Evolutionary conservation across 345 rosid genomes (phyloP).

Genomic region (Trapa bicornis): DNA sequence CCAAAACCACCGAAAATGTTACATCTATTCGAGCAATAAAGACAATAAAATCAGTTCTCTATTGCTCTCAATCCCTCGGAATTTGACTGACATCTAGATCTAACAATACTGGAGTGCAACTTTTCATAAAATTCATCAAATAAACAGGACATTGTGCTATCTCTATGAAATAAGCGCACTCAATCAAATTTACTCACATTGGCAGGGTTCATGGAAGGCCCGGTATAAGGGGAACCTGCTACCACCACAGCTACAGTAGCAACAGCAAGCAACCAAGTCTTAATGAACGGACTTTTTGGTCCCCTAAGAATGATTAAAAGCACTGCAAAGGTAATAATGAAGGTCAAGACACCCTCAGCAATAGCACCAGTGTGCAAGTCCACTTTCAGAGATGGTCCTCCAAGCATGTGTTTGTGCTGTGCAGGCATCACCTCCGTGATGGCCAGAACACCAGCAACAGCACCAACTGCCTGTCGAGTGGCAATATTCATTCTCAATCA

Average conservation of each 20-base stretch:
- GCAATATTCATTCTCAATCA: neutral
- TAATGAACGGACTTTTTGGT: constrained; percentile 39
- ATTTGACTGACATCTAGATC: neutral
- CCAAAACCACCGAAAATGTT: neutral
- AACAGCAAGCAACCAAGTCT: constrained; percentile 54
- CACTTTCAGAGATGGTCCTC: constrained; percentile 54
- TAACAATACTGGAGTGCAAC: neutral
- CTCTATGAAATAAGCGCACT: neutral
- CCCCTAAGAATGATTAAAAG: constrained; percentile 65
- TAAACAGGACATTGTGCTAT: neutral
- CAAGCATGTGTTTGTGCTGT: constrained; percentile 59
- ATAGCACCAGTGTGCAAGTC: constrained; percentile 76
- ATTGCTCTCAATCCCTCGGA: neutral
- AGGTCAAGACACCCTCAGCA: constrained; percentile 79
- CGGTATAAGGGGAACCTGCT: constrained; percentile 54
- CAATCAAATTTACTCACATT: constrained; percentile 46
- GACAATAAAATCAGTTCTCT: neutral
- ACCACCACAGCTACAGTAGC: constrained; percentile 51
- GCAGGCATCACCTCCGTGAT: constrained; percentile 64
- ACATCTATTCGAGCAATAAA: neutral
- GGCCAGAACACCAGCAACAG: constrained; percentile 82
- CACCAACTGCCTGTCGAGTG: constrained; percentile 68
- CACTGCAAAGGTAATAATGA: constrained; percentile 53
- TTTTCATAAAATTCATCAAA: neutral
- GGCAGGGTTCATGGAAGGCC: constrained; percentile 98